phyloP scores from a whole-genome alignment of 768 basidiomycete species.

The Amanita inopinata region DNA sequence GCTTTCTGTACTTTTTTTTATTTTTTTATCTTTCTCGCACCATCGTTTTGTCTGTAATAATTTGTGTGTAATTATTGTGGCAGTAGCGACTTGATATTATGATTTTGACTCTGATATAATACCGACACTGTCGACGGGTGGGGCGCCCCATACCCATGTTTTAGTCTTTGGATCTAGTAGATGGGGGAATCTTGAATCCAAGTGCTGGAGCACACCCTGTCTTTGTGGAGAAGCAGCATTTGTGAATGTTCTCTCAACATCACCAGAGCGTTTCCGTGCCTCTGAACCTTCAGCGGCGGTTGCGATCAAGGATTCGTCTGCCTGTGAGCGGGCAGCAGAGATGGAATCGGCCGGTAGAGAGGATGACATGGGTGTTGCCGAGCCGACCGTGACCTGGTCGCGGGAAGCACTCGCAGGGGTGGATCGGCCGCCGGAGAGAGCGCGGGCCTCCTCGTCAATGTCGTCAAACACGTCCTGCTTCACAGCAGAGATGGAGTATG shows the following conservation, averaged over 20 bases:
- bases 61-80: conserved; percentile 4
- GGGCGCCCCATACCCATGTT: conserved; percentile 67
- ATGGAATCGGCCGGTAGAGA: neutral
- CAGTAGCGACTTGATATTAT: conserved; percentile 2
- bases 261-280: too few species aligned
- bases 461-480: conserved; percentile 91
- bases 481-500: conserved; percentile 89
- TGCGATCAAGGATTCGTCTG: conserved; percentile 2
- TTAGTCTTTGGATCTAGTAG: conserved; percentile 52
- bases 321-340: neutral
- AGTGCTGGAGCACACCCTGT: conserved; percentile 36
- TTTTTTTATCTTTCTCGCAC: too few species aligned
- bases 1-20: conserved; percentile 7
- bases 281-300: too few species aligned
- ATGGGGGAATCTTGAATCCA: conserved; percentile 36
- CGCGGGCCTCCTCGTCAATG: conserved; percentile 67
- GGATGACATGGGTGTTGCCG: too few species aligned
- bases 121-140: conserved; percentile 54
- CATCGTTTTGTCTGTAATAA: conserved; percentile 5
- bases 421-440: neutral
- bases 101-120: conserved; percentile 23
- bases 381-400: conserved; percentile 7
- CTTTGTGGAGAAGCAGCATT: too few species aligned
- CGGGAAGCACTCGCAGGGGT: neutral
- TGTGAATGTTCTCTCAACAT: too few species aligned